Conservation (phyloP, 202 grass and related monocot genomes). For the Zoysia matrella region DNA sequence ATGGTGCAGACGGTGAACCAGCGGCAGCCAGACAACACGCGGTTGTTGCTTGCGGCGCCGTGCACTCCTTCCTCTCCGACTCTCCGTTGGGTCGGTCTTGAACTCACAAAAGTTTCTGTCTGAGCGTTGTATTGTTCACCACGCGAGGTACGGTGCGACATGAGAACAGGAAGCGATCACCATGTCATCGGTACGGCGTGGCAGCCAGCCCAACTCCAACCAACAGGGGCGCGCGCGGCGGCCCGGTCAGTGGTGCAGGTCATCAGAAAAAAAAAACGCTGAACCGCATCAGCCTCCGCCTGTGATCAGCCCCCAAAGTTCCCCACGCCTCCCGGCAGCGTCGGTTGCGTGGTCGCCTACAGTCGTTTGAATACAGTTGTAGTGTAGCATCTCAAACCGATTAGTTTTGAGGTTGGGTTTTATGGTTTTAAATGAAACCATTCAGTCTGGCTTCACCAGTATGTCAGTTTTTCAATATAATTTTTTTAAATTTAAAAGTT, state of each 20-base stretch:
- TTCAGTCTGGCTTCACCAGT: too few species aligned
- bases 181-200: not conserved
- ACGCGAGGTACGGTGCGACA: not conserved
- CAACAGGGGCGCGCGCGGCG: not conserved
- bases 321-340: too few species aligned
- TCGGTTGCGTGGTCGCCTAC: too few species aligned
- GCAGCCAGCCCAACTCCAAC: conserved; percentile 40
- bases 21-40: not conserved
- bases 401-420: too few species aligned
- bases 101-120: not conserved
- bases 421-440: too few species aligned
- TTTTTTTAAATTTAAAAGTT: not conserved
- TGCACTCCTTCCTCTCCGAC: not conserved
- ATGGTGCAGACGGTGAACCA: too few species aligned
- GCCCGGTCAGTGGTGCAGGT: conserved; percentile 53
- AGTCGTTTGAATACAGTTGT: too few species aligned
- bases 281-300: too few species aligned
- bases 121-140: not conserved
- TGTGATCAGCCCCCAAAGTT: too few species aligned
- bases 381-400: too few species aligned
- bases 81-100: not conserved
- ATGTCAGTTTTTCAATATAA: too few species aligned
- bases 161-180: not conserved
- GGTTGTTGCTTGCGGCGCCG: not conserved
- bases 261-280: too few species aligned